A percentile compares a stretch with the other conserved stretches of the same genome.
These are phyloP conservation scores for Solanum sparsipilum DNA, from an alignment of 257 asterid species.

Conservation along the genomic window DNA sequence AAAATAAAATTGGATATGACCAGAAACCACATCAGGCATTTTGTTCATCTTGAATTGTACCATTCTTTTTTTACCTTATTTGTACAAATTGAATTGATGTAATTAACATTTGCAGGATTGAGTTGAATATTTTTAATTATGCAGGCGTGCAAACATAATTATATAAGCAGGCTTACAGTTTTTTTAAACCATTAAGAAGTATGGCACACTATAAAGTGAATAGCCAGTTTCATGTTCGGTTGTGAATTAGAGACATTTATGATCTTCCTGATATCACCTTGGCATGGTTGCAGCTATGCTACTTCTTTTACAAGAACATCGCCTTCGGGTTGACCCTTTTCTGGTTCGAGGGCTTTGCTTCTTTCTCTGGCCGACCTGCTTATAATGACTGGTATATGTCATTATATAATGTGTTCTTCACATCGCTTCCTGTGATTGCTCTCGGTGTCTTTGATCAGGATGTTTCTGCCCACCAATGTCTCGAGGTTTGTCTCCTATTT, in stretches of 20 bases:
- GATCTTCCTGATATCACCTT: neutral
- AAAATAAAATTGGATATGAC: neutral
- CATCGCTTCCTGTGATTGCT: slow-evolving; percentile 93
- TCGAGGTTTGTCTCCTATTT: slow-evolving; percentile 38
- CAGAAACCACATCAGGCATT: neutral
- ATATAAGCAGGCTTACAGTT: neutral
- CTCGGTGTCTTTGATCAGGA: slow-evolving; percentile 96
- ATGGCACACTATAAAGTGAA: neutral
- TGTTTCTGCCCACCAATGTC: slow-evolving; percentile 70
- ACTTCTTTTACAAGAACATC: slow-evolving; percentile 93
- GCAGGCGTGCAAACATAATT: neutral
- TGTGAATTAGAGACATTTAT: neutral
- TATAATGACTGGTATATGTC: slow-evolving; percentile 95
- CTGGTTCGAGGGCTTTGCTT: slow-evolving; percentile 85
- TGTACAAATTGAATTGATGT: neutral
- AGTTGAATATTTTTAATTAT: neutral
- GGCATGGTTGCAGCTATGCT: slow-evolving; percentile 63
- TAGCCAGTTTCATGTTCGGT: neutral
- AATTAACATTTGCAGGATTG: neutral
- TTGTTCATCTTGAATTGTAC: neutral
- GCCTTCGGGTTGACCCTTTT: slow-evolving; percentile 91
- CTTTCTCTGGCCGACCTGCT: slow-evolving; percentile 95
- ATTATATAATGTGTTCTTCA: slow-evolving; percentile 82
- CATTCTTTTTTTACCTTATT: neutral
- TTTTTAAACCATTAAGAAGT: neutral